Evolutionary conservation across 495 filamentous ascomycete species (phyloP), one percentile per base, ranked within the genome.

Genomic region (Neurospora tetraspora): DNA sequence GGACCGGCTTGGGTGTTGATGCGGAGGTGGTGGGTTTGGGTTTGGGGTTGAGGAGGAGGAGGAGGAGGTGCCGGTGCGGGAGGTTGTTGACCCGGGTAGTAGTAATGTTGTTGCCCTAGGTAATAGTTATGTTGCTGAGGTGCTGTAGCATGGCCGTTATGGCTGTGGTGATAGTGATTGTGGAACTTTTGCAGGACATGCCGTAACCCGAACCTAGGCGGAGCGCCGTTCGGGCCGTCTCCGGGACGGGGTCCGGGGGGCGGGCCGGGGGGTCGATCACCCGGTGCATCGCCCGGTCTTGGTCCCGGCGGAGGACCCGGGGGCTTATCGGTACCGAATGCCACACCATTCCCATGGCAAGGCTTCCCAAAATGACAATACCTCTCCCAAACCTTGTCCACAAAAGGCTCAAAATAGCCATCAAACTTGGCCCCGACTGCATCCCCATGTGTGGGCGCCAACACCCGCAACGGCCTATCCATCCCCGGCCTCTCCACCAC

Each of bases 391-490:
- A 92, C 90, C 31, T 82, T 76, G 27, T 90, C 79, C 20, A 94
- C 89, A 69, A 92, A 89, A 11, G 81, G 75, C 75, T 91, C 85
- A 76, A 85, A 94, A 80, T 92, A 94, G 23, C 83, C 86, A 4
- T 80, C 80, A 78, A 93, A 93, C 39, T 80, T 84, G 23, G 83
- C 81, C 68, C 89, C 87, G 34, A 88, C 83, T 6, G 87, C 85
- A 53, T 84, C 82, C 1, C 88, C 90, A 70, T 89, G 89, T 74
- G 90, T 94, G 9, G 92, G 89, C 68, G 84, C 90, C 16, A 93
- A 78, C 1, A 85, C 86, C 2, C 92, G 85, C 7, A 92, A 81
- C 16, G 74, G 70, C 71, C 53, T 23, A 16, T 86, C 83, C 18
- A 77, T 61, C 2, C 88, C 90, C 53, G 85, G 77, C 9, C 77